Evolutionary conservation across 73 alveolate genomes (phyloP).

Genomic region (Paramecium biaurelia): DNA sequence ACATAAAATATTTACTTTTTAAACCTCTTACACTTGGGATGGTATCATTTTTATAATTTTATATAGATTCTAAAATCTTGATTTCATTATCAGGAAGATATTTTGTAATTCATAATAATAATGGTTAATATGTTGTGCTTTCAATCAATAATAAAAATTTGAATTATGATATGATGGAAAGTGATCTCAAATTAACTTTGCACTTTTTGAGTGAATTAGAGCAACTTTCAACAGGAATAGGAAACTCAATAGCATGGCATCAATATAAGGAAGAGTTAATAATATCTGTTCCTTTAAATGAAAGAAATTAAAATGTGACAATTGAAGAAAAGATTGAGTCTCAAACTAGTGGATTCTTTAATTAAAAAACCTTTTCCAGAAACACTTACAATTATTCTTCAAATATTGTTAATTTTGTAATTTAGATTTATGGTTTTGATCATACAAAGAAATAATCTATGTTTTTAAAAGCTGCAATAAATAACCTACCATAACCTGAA

Average conservation of each 20-base stretch:
- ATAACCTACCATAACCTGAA: conserved; percentile 9
- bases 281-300: background rate
- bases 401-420: background rate
- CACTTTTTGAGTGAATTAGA: conserved; percentile 34
- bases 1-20: background rate
- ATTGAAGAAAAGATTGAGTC: conserved; percentile 23
- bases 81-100: conserved; percentile 5
- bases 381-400: background rate
- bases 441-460: background rate
- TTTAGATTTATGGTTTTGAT: conserved; percentile 2
- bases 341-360: background rate
- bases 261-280: conserved; percentile 2
- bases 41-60: background rate
- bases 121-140: background rate
- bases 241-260: conserved; percentile 13
- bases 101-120: background rate
- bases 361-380: background rate
- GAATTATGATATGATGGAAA: conserved; percentile 29
- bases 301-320: background rate
- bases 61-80: background rate
- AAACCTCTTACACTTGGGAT: background rate
- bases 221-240: background rate
- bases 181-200: background rate
- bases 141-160: conserved; percentile 4
- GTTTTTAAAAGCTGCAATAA: background rate